phyloP scores from a whole-genome alignment of 495 filamentous ascomycete species.

The Aspergillus heteromorphus region DNA sequence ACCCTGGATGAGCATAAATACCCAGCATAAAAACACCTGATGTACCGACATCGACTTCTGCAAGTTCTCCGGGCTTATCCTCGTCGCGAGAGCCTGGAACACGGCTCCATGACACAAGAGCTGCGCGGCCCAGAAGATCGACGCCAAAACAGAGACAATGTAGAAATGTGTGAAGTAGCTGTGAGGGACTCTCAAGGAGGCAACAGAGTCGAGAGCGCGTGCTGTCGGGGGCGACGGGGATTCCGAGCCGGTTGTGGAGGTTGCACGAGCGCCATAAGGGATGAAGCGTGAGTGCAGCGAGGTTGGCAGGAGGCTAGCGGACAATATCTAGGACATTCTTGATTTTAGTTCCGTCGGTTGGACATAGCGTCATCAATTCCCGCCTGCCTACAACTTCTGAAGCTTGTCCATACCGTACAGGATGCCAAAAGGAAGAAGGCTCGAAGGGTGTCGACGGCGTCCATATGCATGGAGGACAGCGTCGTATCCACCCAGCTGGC shows the following conservation, averaged over 20 bases:
- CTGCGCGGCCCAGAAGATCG: slow-evolving; percentile 71
- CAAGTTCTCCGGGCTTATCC: slow-evolving; percentile 31
- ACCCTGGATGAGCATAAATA: slow-evolving; percentile 69
- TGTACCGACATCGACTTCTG: slow-evolving; percentile 52
- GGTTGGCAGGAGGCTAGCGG: slow-evolving; percentile 42
- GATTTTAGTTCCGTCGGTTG: slow-evolving; percentile 14
- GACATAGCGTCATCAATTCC: not conserved
- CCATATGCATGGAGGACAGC: slow-evolving; percentile 30
- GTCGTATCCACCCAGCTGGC: slow-evolving; percentile 18
- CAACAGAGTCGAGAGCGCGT: slow-evolving; percentile 46
- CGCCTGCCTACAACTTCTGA: not conserved
- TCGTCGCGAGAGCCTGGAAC: slow-evolving; percentile 34
- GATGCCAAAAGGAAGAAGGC: slow-evolving; percentile 42
- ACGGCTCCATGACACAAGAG: slow-evolving; percentile 51
- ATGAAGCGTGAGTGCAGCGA: slow-evolving; percentile 51
- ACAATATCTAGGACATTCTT: slow-evolving; percentile 43
- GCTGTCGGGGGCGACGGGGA: slow-evolving; percentile 8
- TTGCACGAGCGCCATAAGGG: slow-evolving; percentile 53
- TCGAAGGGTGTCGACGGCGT: slow-evolving; percentile 38
- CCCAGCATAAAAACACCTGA: slow-evolving; percentile 65
- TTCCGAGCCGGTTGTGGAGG: slow-evolving; percentile 19
- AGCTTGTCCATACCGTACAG: slow-evolving; percentile 38
- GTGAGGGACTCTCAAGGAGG: slow-evolving; percentile 66
- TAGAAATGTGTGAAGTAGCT: slow-evolving; percentile 88
- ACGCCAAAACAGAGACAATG: slow-evolving; percentile 60